phyloP scores from a whole-genome alignment of 1,139 yeast species.

The Insectozyma bohioensis region DNA sequence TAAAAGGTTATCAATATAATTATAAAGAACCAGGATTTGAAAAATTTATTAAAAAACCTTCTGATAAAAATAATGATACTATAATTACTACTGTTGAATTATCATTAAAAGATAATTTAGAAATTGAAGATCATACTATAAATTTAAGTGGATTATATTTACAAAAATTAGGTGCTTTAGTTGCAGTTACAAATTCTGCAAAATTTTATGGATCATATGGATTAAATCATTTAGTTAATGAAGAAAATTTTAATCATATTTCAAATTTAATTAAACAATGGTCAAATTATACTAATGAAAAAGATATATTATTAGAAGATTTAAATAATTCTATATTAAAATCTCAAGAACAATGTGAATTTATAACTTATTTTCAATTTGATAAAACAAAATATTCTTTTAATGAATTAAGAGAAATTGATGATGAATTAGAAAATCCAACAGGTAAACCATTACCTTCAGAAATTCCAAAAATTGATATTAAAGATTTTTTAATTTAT shows the following conservation, averaged over 20 bases:
- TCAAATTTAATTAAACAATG: constrained; percentile 37
- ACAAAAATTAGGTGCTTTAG: constrained; percentile 64
- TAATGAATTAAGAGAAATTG: constrained; percentile 59
- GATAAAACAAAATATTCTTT: constrained; percentile 55
- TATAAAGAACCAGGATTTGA: constrained; percentile 21
- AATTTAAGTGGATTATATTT: constrained; percentile 68
- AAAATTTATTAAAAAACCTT: constrained; percentile 14
- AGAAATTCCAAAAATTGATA: constrained; percentile 52
- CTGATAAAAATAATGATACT: constrained; percentile 29
- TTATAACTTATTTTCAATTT: constrained; percentile 64
- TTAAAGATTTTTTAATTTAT: constrained; percentile 60
- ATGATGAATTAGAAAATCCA: constrained; percentile 69
- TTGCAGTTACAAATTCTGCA: constrained; percentile 65
- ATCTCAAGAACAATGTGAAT: constrained; percentile 65
- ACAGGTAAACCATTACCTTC: constrained; percentile 68
- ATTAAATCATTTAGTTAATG: constrained; percentile 55
- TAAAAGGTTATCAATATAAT: constrained; percentile 27
- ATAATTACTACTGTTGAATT: constrained; percentile 28
- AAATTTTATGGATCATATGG: constrained; percentile 67
- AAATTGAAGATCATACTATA: constrained; percentile 45
- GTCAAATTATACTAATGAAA: constrained; percentile 40
- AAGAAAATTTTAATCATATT: constrained; percentile 41
- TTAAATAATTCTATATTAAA: constrained; percentile 36
- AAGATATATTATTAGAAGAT: constrained; percentile 35
- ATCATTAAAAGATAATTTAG: constrained; percentile 37